These are phyloP conservation scores for Pseudomonodictys pantanalensis DNA, from an alignment of 495 filamentous ascomycete species.

Conservation along the genomic window DNA sequence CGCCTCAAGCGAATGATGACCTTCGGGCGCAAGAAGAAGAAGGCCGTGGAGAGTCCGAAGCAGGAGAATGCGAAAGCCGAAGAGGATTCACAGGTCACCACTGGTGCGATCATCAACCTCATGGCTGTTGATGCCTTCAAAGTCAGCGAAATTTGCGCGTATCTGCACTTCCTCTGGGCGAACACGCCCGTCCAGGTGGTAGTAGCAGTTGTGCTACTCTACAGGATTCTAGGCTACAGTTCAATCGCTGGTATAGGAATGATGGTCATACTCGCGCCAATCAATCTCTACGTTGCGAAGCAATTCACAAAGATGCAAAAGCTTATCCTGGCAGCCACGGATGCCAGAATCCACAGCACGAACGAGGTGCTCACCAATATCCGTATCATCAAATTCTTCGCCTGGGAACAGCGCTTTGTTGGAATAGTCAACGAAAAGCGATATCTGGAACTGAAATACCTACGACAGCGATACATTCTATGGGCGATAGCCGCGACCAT, in stretches of 20 bases:
- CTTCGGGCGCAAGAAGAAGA: slow-evolving; percentile 62
- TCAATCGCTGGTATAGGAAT: slow-evolving; percentile 91
- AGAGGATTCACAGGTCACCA: slow-evolving; percentile 73
- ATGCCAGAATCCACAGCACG: slow-evolving; percentile 93
- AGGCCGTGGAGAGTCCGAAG: slow-evolving; percentile 44
- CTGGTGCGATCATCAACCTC: slow-evolving; percentile 95
- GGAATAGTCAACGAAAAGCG: slow-evolving; percentile 86
- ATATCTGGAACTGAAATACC: slow-evolving; percentile 67
- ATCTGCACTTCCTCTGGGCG: slow-evolving; percentile 86
- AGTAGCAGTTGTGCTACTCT: slow-evolving; percentile 73
- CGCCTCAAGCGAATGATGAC: slow-evolving; percentile 50
- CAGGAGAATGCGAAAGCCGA: slow-evolving; percentile 42
- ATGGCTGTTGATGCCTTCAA: slow-evolving; percentile 99
- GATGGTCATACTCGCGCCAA: slow-evolving; percentile 82
- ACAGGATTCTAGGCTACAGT: slow-evolving; percentile 83
- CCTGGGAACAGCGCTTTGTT: slow-evolving; percentile 93
- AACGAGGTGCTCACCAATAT: slow-evolving; percentile 98
- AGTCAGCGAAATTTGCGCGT: slow-evolving; percentile 87
- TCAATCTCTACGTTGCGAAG: slow-evolving; percentile 83
- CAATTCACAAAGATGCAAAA: slow-evolving; percentile 83
- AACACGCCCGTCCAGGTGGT: slow-evolving; percentile 79
- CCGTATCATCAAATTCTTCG: slow-evolving; percentile 98
- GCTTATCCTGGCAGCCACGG: slow-evolving; percentile 87
- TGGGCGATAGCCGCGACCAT: slow-evolving; percentile 90
- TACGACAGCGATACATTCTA: slow-evolving; percentile 80